Percentiles rank a stretch among this genome's conserved stretches.
phyloP scores from a whole-genome alignment of 2,329 filamentous ascomycete genomes.

The Tympanopsis confertula region DNA sequence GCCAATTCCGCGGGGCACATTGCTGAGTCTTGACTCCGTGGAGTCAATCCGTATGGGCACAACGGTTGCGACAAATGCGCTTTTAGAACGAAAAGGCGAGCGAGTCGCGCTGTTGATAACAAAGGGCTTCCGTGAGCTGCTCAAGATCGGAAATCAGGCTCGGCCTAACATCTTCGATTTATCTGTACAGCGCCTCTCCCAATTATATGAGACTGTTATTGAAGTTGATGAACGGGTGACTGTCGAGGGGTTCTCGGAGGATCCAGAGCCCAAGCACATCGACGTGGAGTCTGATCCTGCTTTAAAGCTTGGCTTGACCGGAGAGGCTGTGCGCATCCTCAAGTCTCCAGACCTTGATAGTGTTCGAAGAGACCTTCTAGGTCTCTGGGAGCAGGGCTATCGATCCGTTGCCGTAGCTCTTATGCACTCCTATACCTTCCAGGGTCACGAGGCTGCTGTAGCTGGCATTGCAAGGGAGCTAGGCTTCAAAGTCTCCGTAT shows the following conservation, averaged over 20 bases:
- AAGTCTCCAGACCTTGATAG: conserved; percentile 30
- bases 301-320: not conserved
- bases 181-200: conserved; percentile 4
- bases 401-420: conserved; percentile 54
- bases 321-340: not conserved
- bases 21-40: conserved; percentile 7
- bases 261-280: conserved; percentile 27
- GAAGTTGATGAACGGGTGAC: conserved; percentile 7
- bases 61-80: conserved; percentile 16
- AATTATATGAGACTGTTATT: conserved; percentile 6
- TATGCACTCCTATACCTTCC: conserved; percentile 61
- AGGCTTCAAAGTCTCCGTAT: conserved; percentile 54
- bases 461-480: conserved; percentile 49
- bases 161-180: conserved; percentile 16
- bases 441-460: conserved; percentile 49
- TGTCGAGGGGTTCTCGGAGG: not conserved
- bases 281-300: conserved; percentile 27
- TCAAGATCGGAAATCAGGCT: conserved; percentile 17
- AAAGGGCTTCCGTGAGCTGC: conserved; percentile 16
- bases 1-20: conserved; percentile 6
- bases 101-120: conserved; percentile 12
- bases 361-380: conserved; percentile 38
- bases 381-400: conserved; percentile 45
- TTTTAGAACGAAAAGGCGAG: conserved; percentile 16
- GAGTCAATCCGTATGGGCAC: conserved; percentile 14